Base-by-base conservation (phyloP, 2,329 filamentous ascomycete species). In the Aureobasidium sp. region DNA sequence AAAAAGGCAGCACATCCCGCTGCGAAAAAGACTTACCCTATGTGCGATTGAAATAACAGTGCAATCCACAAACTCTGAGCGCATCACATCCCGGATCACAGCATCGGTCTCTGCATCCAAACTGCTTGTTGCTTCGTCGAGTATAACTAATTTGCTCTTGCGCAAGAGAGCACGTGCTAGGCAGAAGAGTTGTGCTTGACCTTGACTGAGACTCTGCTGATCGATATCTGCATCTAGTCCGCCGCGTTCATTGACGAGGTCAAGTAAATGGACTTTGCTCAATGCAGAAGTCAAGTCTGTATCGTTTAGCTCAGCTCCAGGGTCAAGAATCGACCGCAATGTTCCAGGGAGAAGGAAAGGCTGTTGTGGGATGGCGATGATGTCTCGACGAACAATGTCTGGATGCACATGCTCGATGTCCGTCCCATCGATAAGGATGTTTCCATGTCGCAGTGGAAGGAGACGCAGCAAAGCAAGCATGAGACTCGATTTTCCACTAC, bases 1-100 rank as follows among this genome's bases (percentile, higher is more conserved):
- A 21, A 21, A 37, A 37, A 30, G 13, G 32, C 2, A 41, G 2
- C 4, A 21, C 5, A 42, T 9, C 8, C 10, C 4, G 8, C n/a
- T 42, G 39, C 39, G 34, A 37, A 42, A 21, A 27, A 50, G 14
- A 34, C 30, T 50, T 13, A 84, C 74, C 29, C 81, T 80, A 69
- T 85, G 82, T 3, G 81, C 81, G 1, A 85, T 79, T 0, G 79
- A 76, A 54, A 85, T 75, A 61, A 89, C 80, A 0, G 86, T 89
- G 63, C 83, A 81, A 5, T 74, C 74, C 2, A 71, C 69, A 68
- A 87, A 85, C n/a, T 74, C 74, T 6, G 39, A 25, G 8, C 53
- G 30, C 21, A 63, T 5, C 6, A 63, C 32, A n/a, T 53, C 27
- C 9, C 50, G 34, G 9, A 63, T 59, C 10, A 44, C 5, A 4